Evolutionary conservation across 116 monocot species (phyloP).

Genomic region (Iris pallida): DNA sequence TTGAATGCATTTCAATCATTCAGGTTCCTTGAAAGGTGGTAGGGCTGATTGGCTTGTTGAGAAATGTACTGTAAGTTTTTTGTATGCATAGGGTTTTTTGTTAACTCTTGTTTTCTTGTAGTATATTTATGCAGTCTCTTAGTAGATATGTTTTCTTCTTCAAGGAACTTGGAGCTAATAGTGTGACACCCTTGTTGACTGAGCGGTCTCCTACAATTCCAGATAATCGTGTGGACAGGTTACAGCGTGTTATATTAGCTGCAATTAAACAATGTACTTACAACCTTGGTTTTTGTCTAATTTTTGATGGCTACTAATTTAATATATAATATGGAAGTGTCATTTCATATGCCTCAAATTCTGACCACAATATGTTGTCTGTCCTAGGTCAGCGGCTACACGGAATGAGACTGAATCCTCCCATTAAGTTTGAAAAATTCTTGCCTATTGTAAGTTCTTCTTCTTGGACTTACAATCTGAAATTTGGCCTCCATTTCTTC

Average conservation of each 20-base stretch:
- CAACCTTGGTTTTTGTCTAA: conserved; percentile 3
- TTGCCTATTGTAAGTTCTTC: conserved; percentile 56
- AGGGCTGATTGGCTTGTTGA: conserved; percentile 96
- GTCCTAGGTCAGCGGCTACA: conserved; percentile 80
- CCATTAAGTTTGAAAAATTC: conserved; percentile 49
- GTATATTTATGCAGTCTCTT: neutral
- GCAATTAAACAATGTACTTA: conserved; percentile 82
- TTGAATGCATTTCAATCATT: neutral
- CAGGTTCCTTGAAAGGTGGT: conserved; percentile 87
- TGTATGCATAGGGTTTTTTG: neutral
- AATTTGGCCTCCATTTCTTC: too few relatives aligned
- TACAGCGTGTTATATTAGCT: conserved; percentile 77
- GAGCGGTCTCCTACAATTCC: conserved; percentile 60
- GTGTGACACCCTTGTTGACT: conserved; percentile 78
- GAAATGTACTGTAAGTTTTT: conserved; percentile 45
- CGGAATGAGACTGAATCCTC: conserved; percentile 70
- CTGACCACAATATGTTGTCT: conserved; percentile 14
- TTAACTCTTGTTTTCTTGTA: neutral
- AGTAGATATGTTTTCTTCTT: neutral
- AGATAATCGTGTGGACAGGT: conserved; percentile 80
- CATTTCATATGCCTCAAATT: conserved; percentile 7
- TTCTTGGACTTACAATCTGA: neutral
- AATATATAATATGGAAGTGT: too few relatives aligned
- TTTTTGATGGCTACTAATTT: neutral
- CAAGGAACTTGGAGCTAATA: conserved; percentile 91